Percentiles rank a stretch among this genome's conserved stretches.
phyloP scores from a whole-genome alignment of 345 rosid species.

The Pistacia integerrima region DNA sequence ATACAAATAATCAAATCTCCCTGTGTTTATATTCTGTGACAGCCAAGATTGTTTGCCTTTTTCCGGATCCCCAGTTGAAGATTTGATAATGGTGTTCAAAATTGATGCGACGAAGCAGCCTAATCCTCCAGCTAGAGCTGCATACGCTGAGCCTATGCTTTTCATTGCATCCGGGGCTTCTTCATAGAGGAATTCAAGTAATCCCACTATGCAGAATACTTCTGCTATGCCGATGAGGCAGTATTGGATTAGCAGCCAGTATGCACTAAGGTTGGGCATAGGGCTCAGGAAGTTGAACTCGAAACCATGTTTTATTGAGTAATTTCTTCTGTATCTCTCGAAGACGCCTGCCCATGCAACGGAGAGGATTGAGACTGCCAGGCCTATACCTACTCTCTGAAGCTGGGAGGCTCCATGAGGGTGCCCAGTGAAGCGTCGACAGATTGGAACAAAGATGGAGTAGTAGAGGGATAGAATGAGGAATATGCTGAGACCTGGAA shows the following conservation, averaged over 20 bases:
- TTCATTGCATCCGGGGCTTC: constrained; percentile 98
- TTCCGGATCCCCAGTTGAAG: constrained; percentile 48
- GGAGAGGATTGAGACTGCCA: constrained; percentile 67
- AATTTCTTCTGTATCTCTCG: constrained; percentile 75
- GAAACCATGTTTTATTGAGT: constrained; percentile 63
- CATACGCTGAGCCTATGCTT: constrained; percentile 94
- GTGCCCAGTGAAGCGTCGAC: constrained; percentile 73
- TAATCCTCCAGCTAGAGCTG: constrained; percentile 82
- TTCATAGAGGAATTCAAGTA: constrained; percentile 81
- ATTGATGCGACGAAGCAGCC: constrained; percentile 81
- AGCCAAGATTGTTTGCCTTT: constrained; percentile 61
- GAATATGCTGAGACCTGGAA: constrained; percentile 88
- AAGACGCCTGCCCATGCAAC: constrained; percentile 76
- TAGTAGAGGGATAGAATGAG: constrained; percentile 74
- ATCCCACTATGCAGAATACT: constrained; percentile 81
- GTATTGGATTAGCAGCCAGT: constrained; percentile 84
- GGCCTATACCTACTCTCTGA: constrained; percentile 83
- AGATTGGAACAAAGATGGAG: constrained; percentile 68
- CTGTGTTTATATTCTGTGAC: constrained; percentile 79
- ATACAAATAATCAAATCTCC: constrained; percentile 77
- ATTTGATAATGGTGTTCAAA: constrained; percentile 75
- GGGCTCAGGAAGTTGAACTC: constrained; percentile 53
- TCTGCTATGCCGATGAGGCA: constrained; percentile 89
- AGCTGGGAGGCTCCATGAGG: constrained; percentile 96
- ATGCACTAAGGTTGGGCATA: constrained; percentile 72